phyloP scores from a whole-genome alignment of 2,329 filamentous ascomycete species.

The Aspergillus costaricaensis region DNA sequence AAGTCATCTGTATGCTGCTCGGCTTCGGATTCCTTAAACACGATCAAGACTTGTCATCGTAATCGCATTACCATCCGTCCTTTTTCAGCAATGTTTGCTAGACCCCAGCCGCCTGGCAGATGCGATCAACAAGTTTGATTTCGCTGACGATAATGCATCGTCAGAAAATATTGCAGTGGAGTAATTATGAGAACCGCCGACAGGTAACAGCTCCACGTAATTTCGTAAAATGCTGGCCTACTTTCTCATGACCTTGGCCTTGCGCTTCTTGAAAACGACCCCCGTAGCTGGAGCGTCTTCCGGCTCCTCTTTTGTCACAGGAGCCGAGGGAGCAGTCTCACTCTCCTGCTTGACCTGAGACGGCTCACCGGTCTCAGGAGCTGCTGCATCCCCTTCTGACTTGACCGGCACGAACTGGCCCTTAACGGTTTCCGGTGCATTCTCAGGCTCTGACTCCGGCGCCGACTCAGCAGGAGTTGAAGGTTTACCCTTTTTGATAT shows the following conservation, averaged over 20 bases:
- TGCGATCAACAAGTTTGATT: neutral
- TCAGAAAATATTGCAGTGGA: neutral
- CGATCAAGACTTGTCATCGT: neutral
- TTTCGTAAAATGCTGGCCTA: slow-evolving; percentile 12
- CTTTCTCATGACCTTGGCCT: slow-evolving; percentile 47
- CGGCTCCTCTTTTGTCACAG: slow-evolving; percentile 27
- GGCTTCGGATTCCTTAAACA: neutral
- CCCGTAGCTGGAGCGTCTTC: slow-evolving; percentile 29
- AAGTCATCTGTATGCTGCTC: neutral
- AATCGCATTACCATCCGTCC: neutral
- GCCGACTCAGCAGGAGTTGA: slow-evolving; percentile 7
- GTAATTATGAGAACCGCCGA: neutral
- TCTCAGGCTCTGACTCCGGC: slow-evolving; percentile 17
- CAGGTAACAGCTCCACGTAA: neutral
- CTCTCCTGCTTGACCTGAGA: neutral
- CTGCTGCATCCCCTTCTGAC: slow-evolving; percentile 5
- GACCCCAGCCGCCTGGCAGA: neutral
- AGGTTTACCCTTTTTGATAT: slow-evolving; percentile 38
- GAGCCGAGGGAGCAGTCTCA: neutral
- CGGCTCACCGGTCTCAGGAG: slow-evolving; percentile 16
- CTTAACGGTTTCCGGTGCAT: slow-evolving; percentile 12
- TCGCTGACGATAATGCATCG: neutral
- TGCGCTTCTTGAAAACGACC: slow-evolving; percentile 53
- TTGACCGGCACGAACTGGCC: slow-evolving; percentile 11
- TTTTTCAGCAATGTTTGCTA: neutral